phyloP scores from a whole-genome alignment of 1,284 basidiomycete species.

The Chondrostereum purpureum region DNA sequence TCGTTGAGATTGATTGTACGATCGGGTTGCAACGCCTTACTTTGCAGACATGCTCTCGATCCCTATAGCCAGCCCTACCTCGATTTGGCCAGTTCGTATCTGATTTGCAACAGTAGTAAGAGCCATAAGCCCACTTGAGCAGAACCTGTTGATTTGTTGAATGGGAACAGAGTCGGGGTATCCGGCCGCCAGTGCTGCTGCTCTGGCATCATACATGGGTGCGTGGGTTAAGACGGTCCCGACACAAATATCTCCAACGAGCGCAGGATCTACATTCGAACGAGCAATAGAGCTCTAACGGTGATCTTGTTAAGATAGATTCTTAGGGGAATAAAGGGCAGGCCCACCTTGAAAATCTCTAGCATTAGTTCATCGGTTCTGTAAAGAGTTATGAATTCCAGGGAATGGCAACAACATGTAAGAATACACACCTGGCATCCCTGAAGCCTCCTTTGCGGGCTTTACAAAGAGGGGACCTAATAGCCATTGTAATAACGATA shows the following conservation, averaged over 20 bases:
- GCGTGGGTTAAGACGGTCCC: slow-evolving; percentile 62
- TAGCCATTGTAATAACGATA: slow-evolving; percentile 76
- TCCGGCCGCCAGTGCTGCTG: slow-evolving; percentile 75
- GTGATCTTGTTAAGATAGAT: slow-evolving; percentile 3
- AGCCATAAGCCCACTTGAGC: slow-evolving; percentile 73
- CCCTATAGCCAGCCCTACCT: slow-evolving; percentile 80
- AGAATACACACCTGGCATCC: slow-evolving; percentile 56
- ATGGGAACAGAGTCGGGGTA: slow-evolving; percentile 74
- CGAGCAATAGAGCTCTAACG: slow-evolving; percentile 53
- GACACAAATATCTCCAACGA: slow-evolving; percentile 76
- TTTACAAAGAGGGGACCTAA: slow-evolving; percentile 70
- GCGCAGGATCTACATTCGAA: slow-evolving; percentile 58
- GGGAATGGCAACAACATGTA: not conserved
- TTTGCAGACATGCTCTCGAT: slow-evolving; percentile 81
- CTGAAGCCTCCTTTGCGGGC: slow-evolving; percentile 78
- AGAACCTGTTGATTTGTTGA: slow-evolving; percentile 75
- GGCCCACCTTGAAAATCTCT: slow-evolving; percentile 65
- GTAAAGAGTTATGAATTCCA: slow-evolving; percentile 3
- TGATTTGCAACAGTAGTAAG: slow-evolving; percentile 74
- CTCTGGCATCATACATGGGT: slow-evolving; percentile 61
- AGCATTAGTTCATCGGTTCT: slow-evolving; percentile 74
- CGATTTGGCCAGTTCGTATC: slow-evolving; percentile 73
- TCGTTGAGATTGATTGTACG: not conserved
- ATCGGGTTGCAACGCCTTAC: slow-evolving; percentile 29
- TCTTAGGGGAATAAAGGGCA: not conserved